Conservation (phyloP, 2,329 filamentous ascomycete species). For the Colletotrichum horii region DNA sequence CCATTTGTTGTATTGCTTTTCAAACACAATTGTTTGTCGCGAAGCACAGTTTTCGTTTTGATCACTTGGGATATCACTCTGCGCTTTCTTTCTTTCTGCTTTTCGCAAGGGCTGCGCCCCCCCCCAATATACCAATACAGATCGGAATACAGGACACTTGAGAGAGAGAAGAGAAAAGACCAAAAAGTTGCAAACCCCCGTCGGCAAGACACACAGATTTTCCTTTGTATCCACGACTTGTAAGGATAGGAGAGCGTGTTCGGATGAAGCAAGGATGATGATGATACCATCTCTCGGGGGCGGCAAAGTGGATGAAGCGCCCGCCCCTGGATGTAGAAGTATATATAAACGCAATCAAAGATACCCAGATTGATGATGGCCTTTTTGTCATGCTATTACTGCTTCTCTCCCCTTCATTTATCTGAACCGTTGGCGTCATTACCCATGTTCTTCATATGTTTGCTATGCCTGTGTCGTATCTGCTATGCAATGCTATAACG, state of each 20-base stretch:
- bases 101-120: slow-evolving; percentile 7
- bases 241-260: neutral
- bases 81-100: neutral
- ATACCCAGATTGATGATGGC: slow-evolving; percentile 13
- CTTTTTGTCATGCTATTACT: neutral
- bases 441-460: neutral
- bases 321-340: neutral
- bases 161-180: neutral
- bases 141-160: slow-evolving; percentile 1
- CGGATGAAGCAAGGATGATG: neutral
- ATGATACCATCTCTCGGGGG: neutral
- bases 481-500: slow-evolving; percentile 9
- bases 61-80: neutral
- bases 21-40: neutral
- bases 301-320: neutral
- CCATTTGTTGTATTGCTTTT: neutral
- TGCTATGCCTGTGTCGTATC: neutral
- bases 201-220: neutral
- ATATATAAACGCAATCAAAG: neutral
- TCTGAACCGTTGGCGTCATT: neutral
- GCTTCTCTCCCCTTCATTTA: neutral
- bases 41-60: neutral
- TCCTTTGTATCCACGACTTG: neutral
- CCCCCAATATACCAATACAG: neutral
- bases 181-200: neutral